Evolutionary conservation across 352 stramenopile species (phyloP), one percentile per base, ranked within the genome.

Genomic region (Phytopythium boreale): DNA sequence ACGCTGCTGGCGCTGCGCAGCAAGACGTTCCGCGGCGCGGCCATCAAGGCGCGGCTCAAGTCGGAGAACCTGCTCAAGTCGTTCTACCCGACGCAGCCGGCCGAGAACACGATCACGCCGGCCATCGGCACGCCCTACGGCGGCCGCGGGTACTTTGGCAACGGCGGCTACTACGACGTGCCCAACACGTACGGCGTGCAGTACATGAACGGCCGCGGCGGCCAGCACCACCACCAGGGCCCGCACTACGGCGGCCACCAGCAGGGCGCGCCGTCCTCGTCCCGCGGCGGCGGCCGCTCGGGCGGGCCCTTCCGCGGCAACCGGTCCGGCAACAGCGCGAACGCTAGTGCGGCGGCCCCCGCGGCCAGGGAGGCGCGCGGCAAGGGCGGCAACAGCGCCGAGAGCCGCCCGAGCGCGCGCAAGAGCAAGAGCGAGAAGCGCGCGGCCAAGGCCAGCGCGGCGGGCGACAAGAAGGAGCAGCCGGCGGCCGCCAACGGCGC

Each of bases 1-100:
- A 97, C 89, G 65, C 76, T 97, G 50, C 71, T 98, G 46, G 80
- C 78, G 62, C 75, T 98, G 55, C 82, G 90, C 63, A 89, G 74
- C 74, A 96, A 97, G 76, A 94, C 84, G 46, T 97, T 97, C 68
- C 91, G 96, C 66, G 82, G 83, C 59, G 82, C 84, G 55, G 74
- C 86, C 20, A 94, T 98, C 61, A 97, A 97, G 76, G 91, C 89
- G 20, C 86, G 92, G 46, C 75, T 98, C 43, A 98, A 98, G 80
- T 96, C 89, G 39, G 92, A 98, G 76, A 97, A 96, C 72, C 66
- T 97, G 67, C 82, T 98, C 63, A 89, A 94, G 68, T 95, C 92
- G 20, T 97, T 97, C 68, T 97, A 87, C 74, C 90, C 92, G 50
- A 81, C 87, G 27, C 84, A 94, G 69, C 62, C 69, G 2, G 67